Evolutionary conservation across 2,329 filamentous ascomycete genomes (phyloP).

Genomic region (Hypomyces perniciosus): DNA sequence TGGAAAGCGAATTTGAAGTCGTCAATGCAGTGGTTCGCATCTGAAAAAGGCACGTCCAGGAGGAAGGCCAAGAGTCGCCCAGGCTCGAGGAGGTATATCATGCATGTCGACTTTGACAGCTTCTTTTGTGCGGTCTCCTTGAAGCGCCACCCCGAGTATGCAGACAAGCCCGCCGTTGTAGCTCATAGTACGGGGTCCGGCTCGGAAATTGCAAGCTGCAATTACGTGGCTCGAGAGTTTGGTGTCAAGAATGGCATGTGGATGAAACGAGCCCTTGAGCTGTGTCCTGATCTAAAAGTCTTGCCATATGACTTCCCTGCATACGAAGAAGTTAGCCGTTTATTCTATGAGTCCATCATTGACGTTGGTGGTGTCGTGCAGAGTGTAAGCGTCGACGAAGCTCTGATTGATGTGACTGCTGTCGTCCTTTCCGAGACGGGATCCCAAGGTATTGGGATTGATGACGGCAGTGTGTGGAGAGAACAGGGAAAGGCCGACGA

Average conservation of each 20-base stretch:
- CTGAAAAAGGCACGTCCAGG: conserved; percentile 52
- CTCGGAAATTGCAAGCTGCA: conserved; percentile 96
- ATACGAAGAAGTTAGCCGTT: conserved; percentile 84
- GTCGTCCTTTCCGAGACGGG: conserved; percentile 60
- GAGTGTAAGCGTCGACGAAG: conserved; percentile 96
- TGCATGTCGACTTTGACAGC: conserved; percentile 97
- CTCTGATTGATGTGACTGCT: conserved; percentile 74
- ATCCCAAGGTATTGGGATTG: conserved; percentile 56
- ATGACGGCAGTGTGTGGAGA: conserved; percentile 64
- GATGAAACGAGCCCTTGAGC: conserved; percentile 84
- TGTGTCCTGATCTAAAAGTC: conserved; percentile 81
- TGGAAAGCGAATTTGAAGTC: conserved; percentile 96
- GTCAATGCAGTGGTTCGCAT: conserved; percentile 73
- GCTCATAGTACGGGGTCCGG: conserved; percentile 80
- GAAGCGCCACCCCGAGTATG: conserved; percentile 68
- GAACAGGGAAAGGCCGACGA: conserved; percentile 75
- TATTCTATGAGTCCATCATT: conserved; percentile 82
- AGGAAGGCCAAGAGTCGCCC: conserved; percentile 46
- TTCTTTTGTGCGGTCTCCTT: conserved; percentile 93
- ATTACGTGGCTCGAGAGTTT: conserved; percentile 80
- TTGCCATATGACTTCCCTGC: conserved; percentile 93
- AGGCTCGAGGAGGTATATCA: conserved; percentile 70
- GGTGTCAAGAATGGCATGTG: conserved; percentile 98
- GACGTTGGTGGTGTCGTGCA: conserved; percentile 77
- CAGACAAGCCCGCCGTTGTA: conserved; percentile 77